Percentiles rank a stretch among this genome's conserved stretches.
Conservation (phyloP, 2,329 filamentous ascomycete genomes). For the Stachybotrys chartarum region DNA sequence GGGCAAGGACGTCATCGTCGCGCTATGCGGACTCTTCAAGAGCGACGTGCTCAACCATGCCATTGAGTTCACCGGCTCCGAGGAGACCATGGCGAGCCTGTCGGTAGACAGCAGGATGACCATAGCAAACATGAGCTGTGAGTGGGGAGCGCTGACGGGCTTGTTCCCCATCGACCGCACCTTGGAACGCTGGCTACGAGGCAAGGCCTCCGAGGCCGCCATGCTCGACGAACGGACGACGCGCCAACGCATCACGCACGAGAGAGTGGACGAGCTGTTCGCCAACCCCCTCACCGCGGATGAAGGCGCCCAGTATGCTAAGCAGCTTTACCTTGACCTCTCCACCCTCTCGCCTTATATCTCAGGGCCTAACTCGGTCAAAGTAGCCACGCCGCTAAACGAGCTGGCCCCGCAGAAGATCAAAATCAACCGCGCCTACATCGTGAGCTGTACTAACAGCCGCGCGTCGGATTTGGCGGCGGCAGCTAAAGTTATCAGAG, state of each 20-base stretch:
- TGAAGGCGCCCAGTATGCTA: constrained; percentile 72
- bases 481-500: constrained; percentile 74
- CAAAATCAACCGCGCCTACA: constrained; percentile 73
- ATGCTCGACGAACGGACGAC: constrained; percentile 38
- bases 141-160: constrained; percentile 64
- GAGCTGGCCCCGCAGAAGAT: constrained; percentile 71
- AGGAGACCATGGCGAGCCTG: constrained; percentile 48
- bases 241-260: constrained; percentile 57
- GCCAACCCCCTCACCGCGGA: constrained; percentile 63
- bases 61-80: constrained; percentile 78
- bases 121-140: constrained; percentile 74
- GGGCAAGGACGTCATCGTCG: constrained; percentile 91
- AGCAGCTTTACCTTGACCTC: constrained; percentile 74
- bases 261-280: constrained; percentile 65
- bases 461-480: constrained; percentile 73
- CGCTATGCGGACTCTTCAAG: constrained; percentile 78
- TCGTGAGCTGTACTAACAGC: constrained; percentile 87
- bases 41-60: constrained; percentile 87
- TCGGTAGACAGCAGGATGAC: constrained; percentile 19
- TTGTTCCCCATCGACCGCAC: constrained; percentile 71
- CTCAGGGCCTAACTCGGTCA: constrained; percentile 85
- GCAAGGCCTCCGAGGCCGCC: constrained; percentile 66
- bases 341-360: constrained; percentile 79
- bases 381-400: constrained; percentile 69
- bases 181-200: constrained; percentile 66